phyloP scores from a whole-genome alignment of 2,329 filamentous ascomycete species.

The Fusarium pseudograminearum region DNA sequence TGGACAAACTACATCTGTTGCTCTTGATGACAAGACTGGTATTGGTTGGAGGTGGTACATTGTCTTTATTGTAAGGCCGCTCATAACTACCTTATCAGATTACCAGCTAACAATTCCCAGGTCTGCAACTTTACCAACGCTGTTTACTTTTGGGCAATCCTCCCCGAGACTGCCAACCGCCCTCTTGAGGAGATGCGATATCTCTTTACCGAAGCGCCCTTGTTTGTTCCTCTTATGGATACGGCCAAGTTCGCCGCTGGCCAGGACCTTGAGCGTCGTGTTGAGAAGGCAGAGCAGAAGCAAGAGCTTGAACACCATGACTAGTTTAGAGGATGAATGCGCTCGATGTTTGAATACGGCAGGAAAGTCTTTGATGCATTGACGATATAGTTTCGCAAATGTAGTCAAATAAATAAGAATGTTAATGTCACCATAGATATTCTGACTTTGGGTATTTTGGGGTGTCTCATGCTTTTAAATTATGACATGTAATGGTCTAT shows the following conservation, averaged over 20 bases:
- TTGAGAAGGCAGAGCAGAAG: constrained; percentile 30
- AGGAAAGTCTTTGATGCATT: not conserved
- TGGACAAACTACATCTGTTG: constrained; percentile 70
- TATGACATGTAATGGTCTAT: not conserved
- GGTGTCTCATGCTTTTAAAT: not conserved
- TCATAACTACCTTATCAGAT: fast-evolving
- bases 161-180: constrained; percentile 73
- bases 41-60: constrained; percentile 59
- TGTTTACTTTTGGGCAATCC: constrained; percentile 70
- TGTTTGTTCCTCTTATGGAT: constrained; percentile 24
- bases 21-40: constrained; percentile 48
- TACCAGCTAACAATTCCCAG: not conserved
- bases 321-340: not conserved
- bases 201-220: constrained; percentile 27
- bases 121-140: constrained; percentile 48
- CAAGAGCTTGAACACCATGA: constrained; percentile 25
- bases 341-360: not conserved
- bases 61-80: constrained; percentile 50
- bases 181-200: constrained; percentile 74
- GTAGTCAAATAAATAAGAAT: not conserved
- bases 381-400: not conserved
- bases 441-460: not conserved
- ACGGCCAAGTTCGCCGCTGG: constrained; percentile 45
- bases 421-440: not conserved
- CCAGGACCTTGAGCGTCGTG: constrained; percentile 27